These are phyloP conservation scores for Suhomyces emberorum DNA, from an alignment of 805 yeast species.

Conservation along the genomic window DNA sequence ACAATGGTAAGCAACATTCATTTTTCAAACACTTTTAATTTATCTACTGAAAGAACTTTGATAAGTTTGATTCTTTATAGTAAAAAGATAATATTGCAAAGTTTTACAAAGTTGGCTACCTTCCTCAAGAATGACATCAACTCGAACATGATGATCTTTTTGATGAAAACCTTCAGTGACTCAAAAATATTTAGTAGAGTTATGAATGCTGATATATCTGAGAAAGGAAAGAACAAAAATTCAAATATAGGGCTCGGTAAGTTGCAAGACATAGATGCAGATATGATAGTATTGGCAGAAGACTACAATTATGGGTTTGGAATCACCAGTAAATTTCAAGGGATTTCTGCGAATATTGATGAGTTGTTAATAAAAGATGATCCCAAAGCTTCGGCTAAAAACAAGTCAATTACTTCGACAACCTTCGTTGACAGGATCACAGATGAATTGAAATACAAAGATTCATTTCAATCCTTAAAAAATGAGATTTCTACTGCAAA, in stretches of 20 bases:
- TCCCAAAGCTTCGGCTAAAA: not conserved
- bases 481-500: not conserved
- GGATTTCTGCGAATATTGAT: constrained; percentile 25
- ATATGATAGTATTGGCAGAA: constrained; percentile 38
- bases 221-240: constrained; percentile 20
- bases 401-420: constrained; percentile 10
- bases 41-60: constrained; percentile 25
- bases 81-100: constrained; percentile 35
- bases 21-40: constrained; percentile 18
- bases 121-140: constrained; percentile 37
- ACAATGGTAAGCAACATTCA: constrained; percentile 27
- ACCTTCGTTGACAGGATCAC: constrained; percentile 5
- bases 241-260: constrained; percentile 5
- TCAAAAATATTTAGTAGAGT: constrained; percentile 24
- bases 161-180: constrained; percentile 37
- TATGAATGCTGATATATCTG: constrained; percentile 6
- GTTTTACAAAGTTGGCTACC: constrained; percentile 31
- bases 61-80: constrained; percentile 33
- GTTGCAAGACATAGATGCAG: constrained; percentile 22
- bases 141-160: constrained; percentile 39
- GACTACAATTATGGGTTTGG: constrained; percentile 52
- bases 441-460: constrained; percentile 6
- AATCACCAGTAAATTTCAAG: constrained; percentile 46
- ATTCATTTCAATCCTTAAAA: constrained; percentile 5
- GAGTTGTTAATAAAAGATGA: constrained; percentile 30